Evolutionary conservation across 305 asterid genomes (phyloP).

Genomic region (Fraxinus sp.): DNA sequence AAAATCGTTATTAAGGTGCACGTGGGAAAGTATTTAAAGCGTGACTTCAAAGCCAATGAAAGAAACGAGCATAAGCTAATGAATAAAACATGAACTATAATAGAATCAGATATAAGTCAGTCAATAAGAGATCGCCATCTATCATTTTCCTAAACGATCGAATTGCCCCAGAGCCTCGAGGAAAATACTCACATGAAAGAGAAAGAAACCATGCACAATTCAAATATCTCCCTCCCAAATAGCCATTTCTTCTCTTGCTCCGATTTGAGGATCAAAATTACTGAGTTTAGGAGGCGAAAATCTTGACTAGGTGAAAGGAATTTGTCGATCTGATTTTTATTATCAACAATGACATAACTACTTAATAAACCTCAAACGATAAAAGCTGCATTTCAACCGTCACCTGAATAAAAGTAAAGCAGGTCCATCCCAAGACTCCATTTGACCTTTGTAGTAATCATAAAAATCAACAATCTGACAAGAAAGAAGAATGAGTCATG

Average conservation of each 20-base stretch:
- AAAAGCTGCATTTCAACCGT: conserved; percentile 32
- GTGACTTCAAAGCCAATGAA: not conserved
- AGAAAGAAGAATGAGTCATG: conserved; percentile 31
- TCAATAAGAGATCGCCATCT: not conserved
- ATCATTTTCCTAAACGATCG: not conserved
- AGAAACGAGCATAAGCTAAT: not conserved
- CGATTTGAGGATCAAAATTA: not conserved
- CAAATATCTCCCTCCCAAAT: not conserved
- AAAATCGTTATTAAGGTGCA: not conserved
- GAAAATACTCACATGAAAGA: not conserved
- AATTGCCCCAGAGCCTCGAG: not conserved
- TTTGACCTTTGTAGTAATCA: conserved; percentile 97
- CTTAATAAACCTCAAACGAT: conserved; percentile 13
- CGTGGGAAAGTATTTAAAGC: too few species aligned
- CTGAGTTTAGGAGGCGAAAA: not conserved
- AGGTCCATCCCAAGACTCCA: conserved; percentile 99
- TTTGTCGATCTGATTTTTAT: too few species aligned
- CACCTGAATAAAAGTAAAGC: conserved; percentile 97
- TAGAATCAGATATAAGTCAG: not conserved
- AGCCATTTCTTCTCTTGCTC: not conserved
- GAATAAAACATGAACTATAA: not conserved
- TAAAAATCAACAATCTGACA: conserved; percentile 83
- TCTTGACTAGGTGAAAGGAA: not conserved
- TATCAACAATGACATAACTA: not conserved
- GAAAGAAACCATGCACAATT: not conserved